Percentiles rank a stretch among this genome's conserved stretches.
Conservation (phyloP, 305 asterid genomes). For the Fraxinus sp. region DNA sequence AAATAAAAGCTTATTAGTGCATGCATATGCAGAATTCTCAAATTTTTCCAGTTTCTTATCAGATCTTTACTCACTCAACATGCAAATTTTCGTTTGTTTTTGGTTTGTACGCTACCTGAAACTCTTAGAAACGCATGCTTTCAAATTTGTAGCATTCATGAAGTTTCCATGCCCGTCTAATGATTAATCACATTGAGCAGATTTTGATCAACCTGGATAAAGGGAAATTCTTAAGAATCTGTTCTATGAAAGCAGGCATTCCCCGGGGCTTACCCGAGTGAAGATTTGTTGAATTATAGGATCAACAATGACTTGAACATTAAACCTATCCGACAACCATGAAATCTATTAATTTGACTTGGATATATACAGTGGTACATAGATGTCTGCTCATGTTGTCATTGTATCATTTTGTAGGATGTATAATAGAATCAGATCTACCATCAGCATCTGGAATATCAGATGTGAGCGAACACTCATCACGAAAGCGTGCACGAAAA, state of each 20-base stretch:
- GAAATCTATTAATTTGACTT: background rate
- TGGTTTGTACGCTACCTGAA: conserved; percentile 25
- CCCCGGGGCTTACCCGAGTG: background rate
- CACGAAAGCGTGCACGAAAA: conserved; percentile 62
- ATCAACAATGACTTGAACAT: background rate
- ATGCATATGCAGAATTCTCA: background rate
- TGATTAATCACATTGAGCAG: conserved; percentile 14
- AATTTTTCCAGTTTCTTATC: background rate
- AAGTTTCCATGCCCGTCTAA: background rate
- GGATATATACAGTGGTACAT: background rate
- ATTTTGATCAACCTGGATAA: conserved; percentile 9
- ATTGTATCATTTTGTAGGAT: conserved; percentile 36
- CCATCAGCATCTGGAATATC: conserved; percentile 57
- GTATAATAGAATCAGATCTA: conserved; percentile 34
- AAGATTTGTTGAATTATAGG: background rate
- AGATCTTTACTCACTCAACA: background rate
- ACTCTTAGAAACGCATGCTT: conserved; percentile 1
- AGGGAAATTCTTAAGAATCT: conserved; percentile 9
- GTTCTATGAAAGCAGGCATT: conserved; percentile 2
- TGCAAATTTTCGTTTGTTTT: conserved; percentile 3
- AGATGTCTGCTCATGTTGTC: background rate
- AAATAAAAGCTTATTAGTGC: background rate
- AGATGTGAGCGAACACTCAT: conserved; percentile 33
- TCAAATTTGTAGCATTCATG: background rate
- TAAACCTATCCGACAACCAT: background rate